Evolutionary conservation across 176 grass and related monocot species (phyloP), one percentile per base, ranked within the genome.

Genomic region (Dactylis glomerata): DNA sequence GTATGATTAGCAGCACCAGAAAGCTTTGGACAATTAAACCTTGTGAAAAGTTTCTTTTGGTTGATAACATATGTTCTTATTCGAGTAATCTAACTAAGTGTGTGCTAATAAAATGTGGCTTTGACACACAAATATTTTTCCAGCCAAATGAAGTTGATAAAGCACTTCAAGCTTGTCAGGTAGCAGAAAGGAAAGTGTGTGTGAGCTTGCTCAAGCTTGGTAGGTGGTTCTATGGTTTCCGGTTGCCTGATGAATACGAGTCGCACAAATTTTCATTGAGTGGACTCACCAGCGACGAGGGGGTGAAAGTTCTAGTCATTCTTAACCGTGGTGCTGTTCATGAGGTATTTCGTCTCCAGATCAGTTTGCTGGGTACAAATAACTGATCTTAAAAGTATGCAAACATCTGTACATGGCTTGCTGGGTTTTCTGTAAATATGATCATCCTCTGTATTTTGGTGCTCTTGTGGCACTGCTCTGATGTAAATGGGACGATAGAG

Each of bases 221-320:
- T 31, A 85, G 86, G 16, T 95, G 95, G 95, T 93, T 94, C 54
- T 94, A 92, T 50, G 95, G 95, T 87, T 98, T 95, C 40, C 87
- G 85, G 32, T 83, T 95, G 77, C 91, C 71, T 41, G 92, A 95
- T 31, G 92, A 98, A 70, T 70, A 64, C 1, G 73, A 82, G 5
- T 90, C 84, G 10, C 64, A 80, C 69, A 87, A 75, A 69, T 63
- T 93, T 49, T 92, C 87, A 45, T 50, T 98, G 77, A 86, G 69
- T 65, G 78, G 86, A 54, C 89, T 98, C 46, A 86, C 92, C 45
- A 78, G 70, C 14, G 27, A 59, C 16, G 67, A 90, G n/a, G 91
- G 92, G 17, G 76, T 72, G 78, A 74, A 81, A 33, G 30, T 93
- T 86, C 77, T 98, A 3, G 67, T 73, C 13, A 84, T 98, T 82